These are phyloP conservation scores for Lentinula edodes DNA, from an alignment of 768 basidiomycete species.

Conservation along the genomic window DNA sequence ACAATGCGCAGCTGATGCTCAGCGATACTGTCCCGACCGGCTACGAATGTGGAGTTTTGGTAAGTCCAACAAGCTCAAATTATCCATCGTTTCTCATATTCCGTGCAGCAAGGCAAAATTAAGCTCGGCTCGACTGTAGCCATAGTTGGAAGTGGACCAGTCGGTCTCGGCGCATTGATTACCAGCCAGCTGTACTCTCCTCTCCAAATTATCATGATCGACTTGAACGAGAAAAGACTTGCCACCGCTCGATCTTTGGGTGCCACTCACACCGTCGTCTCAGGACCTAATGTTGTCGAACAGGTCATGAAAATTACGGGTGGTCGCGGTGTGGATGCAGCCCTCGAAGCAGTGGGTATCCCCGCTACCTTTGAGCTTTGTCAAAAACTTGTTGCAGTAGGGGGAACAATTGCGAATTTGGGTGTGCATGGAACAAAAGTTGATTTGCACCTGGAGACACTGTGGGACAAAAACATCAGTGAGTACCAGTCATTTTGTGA, in stretches of 20 bases:
- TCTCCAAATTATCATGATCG: constrained; percentile 14
- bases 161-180: constrained; percentile 15
- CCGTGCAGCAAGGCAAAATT: constrained; percentile 13
- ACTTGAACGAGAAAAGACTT: constrained; percentile 14
- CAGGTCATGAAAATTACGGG: constrained; percentile 17
- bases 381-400: constrained; percentile 17
- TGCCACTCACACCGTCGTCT: constrained; percentile 16
- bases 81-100: not conserved
- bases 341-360: constrained; percentile 19
- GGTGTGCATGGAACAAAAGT: constrained; percentile 18
- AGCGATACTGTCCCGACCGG: constrained; percentile 19
- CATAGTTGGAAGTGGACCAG: constrained; percentile 17
- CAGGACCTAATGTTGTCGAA: constrained; percentile 12
- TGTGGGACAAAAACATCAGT: constrained; percentile 20
- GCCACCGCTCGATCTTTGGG: constrained; percentile 12
- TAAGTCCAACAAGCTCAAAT: not conserved
- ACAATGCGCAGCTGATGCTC: constrained; percentile 15
- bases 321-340: constrained; percentile 18
- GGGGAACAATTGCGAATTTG: constrained; percentile 20
- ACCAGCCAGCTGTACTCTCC: constrained; percentile 19
- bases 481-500: not conserved
- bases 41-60: constrained; percentile 18
- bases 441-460: constrained; percentile 17
- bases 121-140: constrained; percentile 16
- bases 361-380: constrained; percentile 19